Evolutionary conservation across 2,329 filamentous ascomycete genomes (phyloP), one percentile per base, ranked within the genome.

Genomic region (Colletotrichum sp.): DNA sequence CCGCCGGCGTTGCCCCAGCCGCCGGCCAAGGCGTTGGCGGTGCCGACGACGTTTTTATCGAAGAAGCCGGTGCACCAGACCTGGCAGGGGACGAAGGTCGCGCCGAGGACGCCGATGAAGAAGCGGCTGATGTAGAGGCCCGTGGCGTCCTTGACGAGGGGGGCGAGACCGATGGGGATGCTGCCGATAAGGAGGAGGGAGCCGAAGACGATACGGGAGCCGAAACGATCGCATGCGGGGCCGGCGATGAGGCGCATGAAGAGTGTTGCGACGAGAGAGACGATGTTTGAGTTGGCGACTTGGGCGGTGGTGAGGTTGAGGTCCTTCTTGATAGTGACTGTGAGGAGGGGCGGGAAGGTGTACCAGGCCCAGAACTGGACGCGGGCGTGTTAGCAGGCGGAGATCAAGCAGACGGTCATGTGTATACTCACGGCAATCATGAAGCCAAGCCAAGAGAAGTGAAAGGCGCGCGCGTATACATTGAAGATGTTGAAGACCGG

Each of bases 41-140:
- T 96, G 64, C 96, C 96, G 21, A 98, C 94, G 30, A 98, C 90
- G 80, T 96, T 97, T 87, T 96, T 97, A 86, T 98, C 96, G 83
- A 95, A 98, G 88, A 98, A 98, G 0, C 93, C 95, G 0, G 95
- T 98, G 12, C 94, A 95, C 95, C 96, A 98, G 8, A 98, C 96
- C 82, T 98, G 95, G 83, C 95, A 98, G 15, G 94, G 94, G 1
- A 96, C 94, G 80, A 96, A 96, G 2, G 92, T 91, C 3, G 93
- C 94, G 55, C 94, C 94, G 0, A 96, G 90, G 59, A 96, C 93
- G 76, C 94, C 94, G 77, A 96, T 92, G 85, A 96, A 96, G 87
- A 96, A 96, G 60, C 94, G 92, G 64, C 94, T 90, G 24, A 91
- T 85, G 79, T 95, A 93, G n/a, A 96, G 89, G 10, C 94, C 93